Evolutionary conservation across 140 eudicot species (phyloP).

Genomic region (Anethum foeniculum): DNA sequence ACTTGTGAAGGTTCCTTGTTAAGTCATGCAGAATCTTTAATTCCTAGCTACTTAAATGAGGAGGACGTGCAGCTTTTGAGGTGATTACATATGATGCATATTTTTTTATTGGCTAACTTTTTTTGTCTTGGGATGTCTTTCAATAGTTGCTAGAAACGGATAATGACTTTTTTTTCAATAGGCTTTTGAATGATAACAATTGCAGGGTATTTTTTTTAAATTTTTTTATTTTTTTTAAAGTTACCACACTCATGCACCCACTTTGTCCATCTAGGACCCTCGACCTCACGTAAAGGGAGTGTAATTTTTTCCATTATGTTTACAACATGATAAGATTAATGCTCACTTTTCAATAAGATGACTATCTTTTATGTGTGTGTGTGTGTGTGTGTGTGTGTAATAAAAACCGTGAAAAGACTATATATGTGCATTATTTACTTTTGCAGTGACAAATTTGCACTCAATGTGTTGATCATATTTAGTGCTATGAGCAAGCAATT

Average conservation of each 20-base stretch:
- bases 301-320: background rate
- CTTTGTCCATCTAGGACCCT: background rate
- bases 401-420: background rate
- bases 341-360: background rate
- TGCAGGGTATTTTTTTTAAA: too few relatives aligned
- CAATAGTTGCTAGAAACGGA: background rate
- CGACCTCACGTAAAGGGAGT: background rate
- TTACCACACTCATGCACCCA: background rate
- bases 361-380: background rate
- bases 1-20: slow-evolving; percentile 64
- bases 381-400: too few relatives aligned
- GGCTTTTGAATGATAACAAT: background rate
- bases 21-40: slow-evolving; percentile 78
- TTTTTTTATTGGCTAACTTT: background rate
- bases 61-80: slow-evolving; percentile 90
- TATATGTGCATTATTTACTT: background rate
- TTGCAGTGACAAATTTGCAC: background rate
- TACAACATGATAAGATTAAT: background rate
- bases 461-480: background rate
- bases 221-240: background rate
- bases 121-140: background rate
- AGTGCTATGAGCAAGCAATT: background rate
- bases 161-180: background rate
- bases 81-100: slow-evolving; percentile 23
- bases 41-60: slow-evolving; percentile 69